Evolutionary conservation across 495 filamentous ascomycete species (phyloP).

Genomic region (Terfezia boudieri): DNA sequence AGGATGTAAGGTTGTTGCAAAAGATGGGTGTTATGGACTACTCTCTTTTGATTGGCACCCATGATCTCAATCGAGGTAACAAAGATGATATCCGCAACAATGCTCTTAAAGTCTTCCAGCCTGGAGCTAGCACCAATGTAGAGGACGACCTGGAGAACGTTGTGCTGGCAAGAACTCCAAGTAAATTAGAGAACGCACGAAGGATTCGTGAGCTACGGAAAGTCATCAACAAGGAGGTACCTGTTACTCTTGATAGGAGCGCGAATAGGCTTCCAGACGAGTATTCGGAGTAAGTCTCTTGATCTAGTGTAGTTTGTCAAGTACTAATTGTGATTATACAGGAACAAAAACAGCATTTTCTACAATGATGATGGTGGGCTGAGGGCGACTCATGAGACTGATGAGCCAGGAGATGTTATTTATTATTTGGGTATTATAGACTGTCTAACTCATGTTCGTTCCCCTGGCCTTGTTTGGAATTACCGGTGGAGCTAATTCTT

Average conservation of each 20-base stretch:
- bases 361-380: constrained; percentile 90
- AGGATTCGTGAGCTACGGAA: constrained; percentile 83
- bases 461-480: background rate
- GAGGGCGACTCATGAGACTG: constrained; percentile 77
- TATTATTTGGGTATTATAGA: constrained; percentile 98
- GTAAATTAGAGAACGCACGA: constrained; percentile 74
- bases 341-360: constrained; percentile 45
- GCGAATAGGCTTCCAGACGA: constrained; percentile 64
- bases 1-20: constrained; percentile 68
- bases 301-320: background rate
- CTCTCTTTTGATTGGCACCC: constrained; percentile 81
- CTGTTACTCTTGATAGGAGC: constrained; percentile 69
- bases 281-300: constrained; percentile 18
- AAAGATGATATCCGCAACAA: constrained; percentile 91
- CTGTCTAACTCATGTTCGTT: constrained; percentile 77
- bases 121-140: constrained; percentile 47
- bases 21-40: constrained; percentile 96
- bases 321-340: constrained; percentile 4
- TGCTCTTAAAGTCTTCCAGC: constrained; percentile 85
- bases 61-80: constrained; percentile 72
- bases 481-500: constrained; percentile 17
- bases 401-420: constrained; percentile 65
- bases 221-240: constrained; percentile 77
- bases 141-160: constrained; percentile 28
- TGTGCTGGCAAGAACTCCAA: constrained; percentile 71